Percentiles rank a stretch among this genome's conserved stretches.
These are phyloP conservation scores for Sanguinoderma infundibulare DNA, from an alignment of 1,284 basidiomycete genomes.

Conservation along the genomic window DNA sequence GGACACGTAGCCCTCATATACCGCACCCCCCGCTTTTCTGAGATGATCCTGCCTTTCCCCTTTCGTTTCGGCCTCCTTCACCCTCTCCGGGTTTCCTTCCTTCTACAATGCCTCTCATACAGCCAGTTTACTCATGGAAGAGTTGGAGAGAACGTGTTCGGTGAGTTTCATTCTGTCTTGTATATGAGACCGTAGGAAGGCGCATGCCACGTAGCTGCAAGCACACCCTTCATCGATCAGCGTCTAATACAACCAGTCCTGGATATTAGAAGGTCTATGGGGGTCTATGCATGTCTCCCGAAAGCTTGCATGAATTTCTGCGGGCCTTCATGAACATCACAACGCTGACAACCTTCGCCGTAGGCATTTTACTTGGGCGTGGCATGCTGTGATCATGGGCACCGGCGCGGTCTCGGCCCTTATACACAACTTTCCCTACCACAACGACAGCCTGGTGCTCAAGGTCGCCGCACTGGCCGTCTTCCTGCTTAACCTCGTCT, in stretches of 20 bases:
- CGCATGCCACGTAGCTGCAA: background rate
- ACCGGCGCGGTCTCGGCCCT: conserved; percentile 46
- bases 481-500: conserved; percentile 55
- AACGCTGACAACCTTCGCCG: conserved; percentile 2
- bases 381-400: conserved; percentile 52
- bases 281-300: background rate
- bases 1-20: conserved; percentile 17
- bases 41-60: conserved; percentile 5
- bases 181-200: background rate
- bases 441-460: conserved; percentile 36
- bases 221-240: background rate
- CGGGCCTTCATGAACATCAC: background rate
- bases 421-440: conserved; percentile 46
- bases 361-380: conserved; percentile 44
- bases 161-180: conserved; percentile 15
- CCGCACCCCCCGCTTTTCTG: background rate
- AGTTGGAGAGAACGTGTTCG: conserved; percentile 34
- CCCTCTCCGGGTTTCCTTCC: conserved; percentile 7
- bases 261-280: background rate
- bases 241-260: background rate
- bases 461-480: conserved; percentile 43
- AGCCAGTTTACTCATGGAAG: conserved; percentile 33
- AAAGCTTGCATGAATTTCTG: background rate
- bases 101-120: conserved; percentile 27
- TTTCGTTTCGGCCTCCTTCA: conserved; percentile 12